phyloP scores from a whole-genome alignment of 1,284 basidiomycete genomes.

The Ceratobasidium sp. region DNA sequence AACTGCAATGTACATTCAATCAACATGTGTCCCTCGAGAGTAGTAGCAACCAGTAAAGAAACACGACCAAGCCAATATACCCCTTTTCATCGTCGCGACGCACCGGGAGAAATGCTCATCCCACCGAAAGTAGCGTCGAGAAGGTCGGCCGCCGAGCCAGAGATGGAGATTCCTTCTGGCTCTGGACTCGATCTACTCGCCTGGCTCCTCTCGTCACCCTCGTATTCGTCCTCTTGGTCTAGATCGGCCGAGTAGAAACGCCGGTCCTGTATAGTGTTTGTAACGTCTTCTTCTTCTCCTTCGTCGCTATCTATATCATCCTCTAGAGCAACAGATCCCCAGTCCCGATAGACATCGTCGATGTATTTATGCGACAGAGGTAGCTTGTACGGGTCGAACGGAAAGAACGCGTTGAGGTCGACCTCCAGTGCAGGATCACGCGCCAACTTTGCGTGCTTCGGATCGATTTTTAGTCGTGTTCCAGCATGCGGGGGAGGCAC shows the following conservation, averaged over 20 bases:
- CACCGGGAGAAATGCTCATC: constrained; percentile 72
- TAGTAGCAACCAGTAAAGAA: constrained; percentile 11
- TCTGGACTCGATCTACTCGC: constrained; percentile 61
- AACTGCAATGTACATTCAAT: constrained; percentile 32
- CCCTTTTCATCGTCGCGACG: constrained; percentile 1
- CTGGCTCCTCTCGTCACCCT: constrained; percentile 48
- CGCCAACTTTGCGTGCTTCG: constrained; percentile 33
- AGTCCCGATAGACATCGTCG: constrained; percentile 77
- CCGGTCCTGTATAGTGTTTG: constrained; percentile 20
- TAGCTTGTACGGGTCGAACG: constrained; percentile 97
- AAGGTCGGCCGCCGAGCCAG: constrained; percentile 39
- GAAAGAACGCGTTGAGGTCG: constrained; percentile 94
- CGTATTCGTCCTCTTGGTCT: constrained; percentile 15
- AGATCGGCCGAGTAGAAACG: constrained; percentile 5
- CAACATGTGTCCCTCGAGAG: constrained; percentile 11
- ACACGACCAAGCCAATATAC: background rate
- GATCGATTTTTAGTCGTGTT: constrained; percentile 41
- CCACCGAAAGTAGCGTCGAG: constrained; percentile 67
- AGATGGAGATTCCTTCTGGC: constrained; percentile 9
- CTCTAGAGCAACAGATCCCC: constrained; percentile 78
- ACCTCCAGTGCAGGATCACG: constrained; percentile 53
- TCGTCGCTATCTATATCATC: constrained; percentile 75
- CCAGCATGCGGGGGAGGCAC: constrained; percentile 22
- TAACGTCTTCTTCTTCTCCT: constrained; percentile 57
- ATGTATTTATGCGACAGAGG: constrained; percentile 77